A percentile compares a stretch with the other conserved stretches of the same genome.
Evolutionary conservation across 2,329 filamentous ascomycete genomes (phyloP).

Genomic region (Sporothrix phasma): DNA sequence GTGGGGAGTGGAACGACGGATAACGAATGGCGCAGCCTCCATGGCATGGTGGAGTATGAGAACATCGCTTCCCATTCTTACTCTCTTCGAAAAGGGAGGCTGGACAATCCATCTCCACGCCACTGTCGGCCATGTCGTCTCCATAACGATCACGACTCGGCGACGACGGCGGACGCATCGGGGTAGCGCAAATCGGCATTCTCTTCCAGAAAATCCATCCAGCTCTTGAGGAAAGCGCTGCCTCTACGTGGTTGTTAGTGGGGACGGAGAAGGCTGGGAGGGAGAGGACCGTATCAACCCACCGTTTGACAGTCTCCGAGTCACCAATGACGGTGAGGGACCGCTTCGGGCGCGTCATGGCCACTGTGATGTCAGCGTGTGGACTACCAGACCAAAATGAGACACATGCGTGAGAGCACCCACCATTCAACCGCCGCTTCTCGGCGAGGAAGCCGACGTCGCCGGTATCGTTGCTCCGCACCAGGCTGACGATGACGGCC

Average conservation of each 20-base stretch:
- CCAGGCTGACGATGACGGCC: slow-evolving; percentile 85
- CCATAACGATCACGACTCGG: background rate
- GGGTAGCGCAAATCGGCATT: slow-evolving; percentile 85
- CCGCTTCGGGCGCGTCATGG: slow-evolving; percentile 90
- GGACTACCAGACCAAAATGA: no score
- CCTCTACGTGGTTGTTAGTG: slow-evolving; percentile 44
- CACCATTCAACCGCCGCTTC: slow-evolving; percentile 84
- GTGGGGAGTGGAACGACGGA: background rate
- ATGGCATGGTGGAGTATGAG: background rate
- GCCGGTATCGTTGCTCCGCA: slow-evolving; percentile 74
- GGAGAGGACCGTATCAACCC: background rate
- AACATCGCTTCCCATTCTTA: background rate
- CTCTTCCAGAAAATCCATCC: slow-evolving; percentile 89
- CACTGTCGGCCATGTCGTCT: no score
- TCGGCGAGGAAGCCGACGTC: slow-evolving; percentile 92
- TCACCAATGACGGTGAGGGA: slow-evolving; percentile 88
- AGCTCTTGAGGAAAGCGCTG: slow-evolving; percentile 72
- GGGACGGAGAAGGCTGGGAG: background rate
- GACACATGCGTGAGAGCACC: slow-evolving; percentile 20
- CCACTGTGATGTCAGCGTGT: slow-evolving; percentile 41
- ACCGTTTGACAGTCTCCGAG: slow-evolving; percentile 84
- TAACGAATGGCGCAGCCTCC: background rate
- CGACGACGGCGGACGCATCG: slow-evolving; percentile 41
- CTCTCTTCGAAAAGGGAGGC: background rate
- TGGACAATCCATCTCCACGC: background rate